A percentile compares a stretch with the other conserved stretches of the same genome.
phyloP scores from a whole-genome alignment of 345 rosid species.

The Chamaenerion angustifolium region DNA sequence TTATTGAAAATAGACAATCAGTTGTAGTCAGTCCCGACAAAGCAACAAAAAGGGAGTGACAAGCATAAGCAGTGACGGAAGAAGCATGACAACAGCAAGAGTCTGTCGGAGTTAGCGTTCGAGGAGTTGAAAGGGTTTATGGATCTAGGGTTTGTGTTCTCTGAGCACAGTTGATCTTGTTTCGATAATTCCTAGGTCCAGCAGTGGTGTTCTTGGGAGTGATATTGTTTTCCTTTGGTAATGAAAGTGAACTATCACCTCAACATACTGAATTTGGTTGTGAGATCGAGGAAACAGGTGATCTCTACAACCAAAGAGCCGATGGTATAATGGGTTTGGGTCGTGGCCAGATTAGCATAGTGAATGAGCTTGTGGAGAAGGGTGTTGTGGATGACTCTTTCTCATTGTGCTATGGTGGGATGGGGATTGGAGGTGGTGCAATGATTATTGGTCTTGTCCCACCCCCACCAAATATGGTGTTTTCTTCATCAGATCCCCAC shows the following conservation, averaged over 20 bases:
- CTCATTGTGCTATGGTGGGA: conserved; percentile 89
- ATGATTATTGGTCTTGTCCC: conserved; percentile 77
- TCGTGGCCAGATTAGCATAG: conserved; percentile 66
- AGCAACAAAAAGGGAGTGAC: conserved; percentile 4
- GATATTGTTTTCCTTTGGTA: conserved; percentile 79
- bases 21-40: neutral
- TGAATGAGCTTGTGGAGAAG: conserved; percentile 79
- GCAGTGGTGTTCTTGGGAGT: conserved; percentile 72
- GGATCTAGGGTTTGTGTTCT: conserved; percentile 69
- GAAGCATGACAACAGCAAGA: conserved; percentile 24
- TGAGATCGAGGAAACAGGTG: conserved; percentile 77
- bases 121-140: conserved; percentile 63
- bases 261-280: conserved; percentile 86
- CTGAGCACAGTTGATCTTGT: conserved; percentile 36
- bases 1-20: conserved; percentile 1
- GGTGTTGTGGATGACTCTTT: conserved; percentile 68
- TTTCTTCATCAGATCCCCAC: conserved; percentile 47
- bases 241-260: conserved; percentile 54
- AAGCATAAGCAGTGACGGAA: conserved; percentile 8
- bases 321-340: conserved; percentile 98
- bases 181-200: conserved; percentile 50
- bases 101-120: conserved; percentile 50
- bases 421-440: conserved; percentile 85
- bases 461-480: conserved; percentile 56
- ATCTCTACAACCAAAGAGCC: conserved; percentile 73